Conservation (phyloP, 768 basidiomycete species). For the Trametes maxima region DNA sequence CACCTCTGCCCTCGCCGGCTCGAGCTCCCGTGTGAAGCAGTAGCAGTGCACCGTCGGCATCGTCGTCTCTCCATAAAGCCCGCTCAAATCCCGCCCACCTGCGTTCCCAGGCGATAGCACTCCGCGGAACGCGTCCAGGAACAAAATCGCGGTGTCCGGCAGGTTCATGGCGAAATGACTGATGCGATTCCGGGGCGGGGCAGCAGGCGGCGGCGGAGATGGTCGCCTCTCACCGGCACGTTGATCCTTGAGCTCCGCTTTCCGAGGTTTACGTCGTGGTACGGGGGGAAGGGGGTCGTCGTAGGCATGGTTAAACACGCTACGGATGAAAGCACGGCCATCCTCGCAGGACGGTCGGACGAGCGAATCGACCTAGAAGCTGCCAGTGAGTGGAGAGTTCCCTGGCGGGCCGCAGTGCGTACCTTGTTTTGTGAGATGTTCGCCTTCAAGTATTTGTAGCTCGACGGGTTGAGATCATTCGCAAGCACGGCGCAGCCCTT, state of each 20-base stretch:
- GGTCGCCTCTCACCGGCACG: slow-evolving; percentile 28
- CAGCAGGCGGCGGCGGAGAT: slow-evolving; percentile 15
- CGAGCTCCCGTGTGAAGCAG: slow-evolving; percentile 90
- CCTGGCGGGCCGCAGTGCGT: slow-evolving; percentile 25
- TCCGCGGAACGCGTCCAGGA: slow-evolving; percentile 87
- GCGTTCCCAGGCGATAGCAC: slow-evolving; percentile 50
- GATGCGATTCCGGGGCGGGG: slow-evolving; percentile 55
- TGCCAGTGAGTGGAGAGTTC: background rate
- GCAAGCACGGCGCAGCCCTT: slow-evolving; percentile 89
- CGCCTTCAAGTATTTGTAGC: slow-evolving; percentile 69
- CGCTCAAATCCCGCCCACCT: slow-evolving; percentile 50
- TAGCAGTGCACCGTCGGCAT: slow-evolving; percentile 96
- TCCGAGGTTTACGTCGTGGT: slow-evolving; percentile 18
- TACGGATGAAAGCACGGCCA: slow-evolving; percentile 82
- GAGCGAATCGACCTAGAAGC: slow-evolving; percentile 61
- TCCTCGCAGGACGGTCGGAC: slow-evolving; percentile 81
- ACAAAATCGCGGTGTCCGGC: slow-evolving; percentile 87
- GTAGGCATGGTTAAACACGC: slow-evolving; percentile 52
- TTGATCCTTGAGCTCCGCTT: slow-evolving; percentile 49
- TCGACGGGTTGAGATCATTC: slow-evolving; percentile 93
- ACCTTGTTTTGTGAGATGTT: slow-evolving; percentile 84
- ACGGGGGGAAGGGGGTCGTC: slow-evolving; percentile 59
- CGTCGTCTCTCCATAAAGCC: slow-evolving; percentile 38
- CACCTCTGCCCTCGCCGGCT: slow-evolving; percentile 60
- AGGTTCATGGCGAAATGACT: slow-evolving; percentile 98